These are phyloP conservation scores for Dipteronia dyeriana DNA, from an alignment of 345 rosid genomes.

Conservation along the genomic window DNA sequence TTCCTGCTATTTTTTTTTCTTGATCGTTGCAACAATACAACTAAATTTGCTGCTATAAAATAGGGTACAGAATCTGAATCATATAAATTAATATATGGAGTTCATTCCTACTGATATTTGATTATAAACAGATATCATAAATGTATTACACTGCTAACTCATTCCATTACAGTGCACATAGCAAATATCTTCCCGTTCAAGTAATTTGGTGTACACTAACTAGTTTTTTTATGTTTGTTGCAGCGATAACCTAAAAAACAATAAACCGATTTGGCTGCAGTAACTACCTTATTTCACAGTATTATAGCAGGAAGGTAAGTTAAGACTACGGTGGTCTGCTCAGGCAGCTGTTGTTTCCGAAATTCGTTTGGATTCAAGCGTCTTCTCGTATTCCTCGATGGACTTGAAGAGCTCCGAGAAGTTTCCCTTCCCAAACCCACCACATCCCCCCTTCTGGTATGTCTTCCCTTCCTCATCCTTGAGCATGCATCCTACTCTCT, in stretches of 20 bases:
- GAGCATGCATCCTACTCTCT: constrained; percentile 81
- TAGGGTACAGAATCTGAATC: neutral
- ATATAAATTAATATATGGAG: neutral
- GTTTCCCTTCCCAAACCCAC: constrained; percentile 96
- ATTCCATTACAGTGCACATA: too few relatives aligned
- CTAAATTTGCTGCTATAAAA: neutral
- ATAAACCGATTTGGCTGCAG: neutral
- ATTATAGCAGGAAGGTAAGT: neutral
- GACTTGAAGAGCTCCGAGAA: constrained; percentile 93
- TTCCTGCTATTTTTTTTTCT: too few relatives aligned
- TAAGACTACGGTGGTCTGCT: neutral
- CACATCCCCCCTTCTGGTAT: constrained; percentile 92
- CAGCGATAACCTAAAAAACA: neutral
- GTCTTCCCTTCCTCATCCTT: constrained; percentile 66
- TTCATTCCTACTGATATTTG: neutral
- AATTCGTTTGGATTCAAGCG: constrained; percentile 60
- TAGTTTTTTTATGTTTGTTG: neutral
- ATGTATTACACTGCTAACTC: neutral
- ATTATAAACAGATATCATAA: neutral
- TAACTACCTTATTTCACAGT: neutral
- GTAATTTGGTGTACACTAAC: neutral
- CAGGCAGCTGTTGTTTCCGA: constrained; percentile 31
- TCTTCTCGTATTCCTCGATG: constrained; percentile 90
- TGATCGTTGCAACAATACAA: neutral
- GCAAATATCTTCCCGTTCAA: neutral